Percentiles rank a stretch among this genome's conserved stretches.
These are phyloP conservation scores for Dissophora ornata DNA, from an alignment of 192 early-diverging fungal genomes.

Conservation along the genomic window DNA sequence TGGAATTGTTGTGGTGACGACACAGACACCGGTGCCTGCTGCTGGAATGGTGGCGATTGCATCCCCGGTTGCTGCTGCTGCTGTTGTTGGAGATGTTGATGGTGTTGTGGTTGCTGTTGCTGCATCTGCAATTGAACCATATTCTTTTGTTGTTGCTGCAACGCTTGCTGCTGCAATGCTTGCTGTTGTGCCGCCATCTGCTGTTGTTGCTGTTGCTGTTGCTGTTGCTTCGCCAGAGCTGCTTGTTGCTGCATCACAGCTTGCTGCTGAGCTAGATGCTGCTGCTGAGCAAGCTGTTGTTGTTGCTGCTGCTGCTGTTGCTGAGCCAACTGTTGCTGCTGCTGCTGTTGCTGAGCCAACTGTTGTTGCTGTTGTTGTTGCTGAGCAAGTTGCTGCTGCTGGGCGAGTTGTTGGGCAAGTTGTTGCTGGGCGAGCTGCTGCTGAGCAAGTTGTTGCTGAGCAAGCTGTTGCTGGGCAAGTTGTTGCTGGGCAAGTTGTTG, in stretches of 20 bases:
- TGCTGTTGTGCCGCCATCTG: conserved; percentile 24
- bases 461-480: conserved; percentile 32
- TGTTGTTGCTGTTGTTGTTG: conserved; percentile 12
- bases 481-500: conserved; percentile 29
- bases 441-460: conserved; percentile 25
- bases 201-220: conserved; percentile 39
- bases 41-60: not conserved
- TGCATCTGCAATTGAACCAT: conserved; percentile 26
- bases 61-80: conserved; percentile 1
- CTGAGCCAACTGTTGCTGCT: conserved; percentile 12
- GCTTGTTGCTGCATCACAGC: conserved; percentile 4
- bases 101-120: conserved; percentile 24
- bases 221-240: conserved; percentile 14
- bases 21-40: not conserved
- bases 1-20: conserved; percentile 16
- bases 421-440: conserved; percentile 32
- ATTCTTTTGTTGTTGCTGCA: conserved; percentile 30
- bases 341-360: conserved; percentile 21
- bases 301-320: conserved; percentile 14
- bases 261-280: conserved; percentile 22
- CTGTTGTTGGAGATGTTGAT: conserved; percentile 10
- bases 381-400: conserved; percentile 20
- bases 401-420: conserved; percentile 6
- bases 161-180: conserved; percentile 20
- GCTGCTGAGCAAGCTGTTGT: conserved; percentile 30